Conservation (phyloP, 345 rosid species). For the Combretum micranthum region DNA sequence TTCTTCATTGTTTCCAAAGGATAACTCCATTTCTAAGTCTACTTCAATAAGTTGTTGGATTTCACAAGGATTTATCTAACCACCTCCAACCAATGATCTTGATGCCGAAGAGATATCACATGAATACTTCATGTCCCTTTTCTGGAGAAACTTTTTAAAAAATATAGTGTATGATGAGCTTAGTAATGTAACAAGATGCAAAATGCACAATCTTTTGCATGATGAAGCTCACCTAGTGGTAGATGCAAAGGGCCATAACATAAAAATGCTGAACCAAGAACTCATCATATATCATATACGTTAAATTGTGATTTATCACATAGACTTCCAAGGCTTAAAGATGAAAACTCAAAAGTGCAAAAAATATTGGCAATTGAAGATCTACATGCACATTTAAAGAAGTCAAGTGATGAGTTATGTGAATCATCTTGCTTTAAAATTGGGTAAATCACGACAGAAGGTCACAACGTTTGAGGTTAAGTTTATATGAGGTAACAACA, state of each 20-base stretch:
- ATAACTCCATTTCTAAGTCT: not conserved
- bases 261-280: not conserved
- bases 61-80: conserved; percentile 16
- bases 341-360: not conserved
- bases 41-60: conserved; percentile 8
- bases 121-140: conserved; percentile 5
- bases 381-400: too few species aligned
- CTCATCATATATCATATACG: conserved; percentile 9
- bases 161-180: conserved; percentile 7
- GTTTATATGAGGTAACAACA: too few species aligned
- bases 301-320: not conserved
- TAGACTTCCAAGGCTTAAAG: conserved; percentile 1
- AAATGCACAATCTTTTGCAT: conserved; percentile 17
- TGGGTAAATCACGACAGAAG: too few species aligned
- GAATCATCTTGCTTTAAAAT: not conserved
- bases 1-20: conserved; percentile 15
- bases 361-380: not conserved
- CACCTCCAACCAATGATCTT: too few species aligned
- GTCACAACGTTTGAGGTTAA: too few species aligned
- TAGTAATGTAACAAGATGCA: not conserved
- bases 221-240: conserved; percentile 12
- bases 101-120: conserved; percentile 5
- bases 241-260: not conserved
- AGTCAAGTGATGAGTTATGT: not conserved
- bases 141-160: conserved; percentile 12